phyloP scores from a whole-genome alignment of 805 yeast genomes.

The Citeromyces matritensis region DNA sequence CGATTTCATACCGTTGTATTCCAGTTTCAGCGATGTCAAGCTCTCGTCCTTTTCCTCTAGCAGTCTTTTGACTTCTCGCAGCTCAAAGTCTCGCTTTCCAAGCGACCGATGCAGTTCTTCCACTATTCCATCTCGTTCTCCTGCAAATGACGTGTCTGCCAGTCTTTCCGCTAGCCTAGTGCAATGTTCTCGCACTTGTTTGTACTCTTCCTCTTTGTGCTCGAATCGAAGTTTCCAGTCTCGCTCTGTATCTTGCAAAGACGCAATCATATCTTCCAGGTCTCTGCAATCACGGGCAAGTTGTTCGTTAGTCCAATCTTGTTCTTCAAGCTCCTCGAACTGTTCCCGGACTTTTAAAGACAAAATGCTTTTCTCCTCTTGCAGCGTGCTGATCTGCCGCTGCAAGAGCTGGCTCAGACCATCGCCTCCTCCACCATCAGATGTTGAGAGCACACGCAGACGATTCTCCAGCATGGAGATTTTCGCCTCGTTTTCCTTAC shows the following conservation, averaged over 20 bases:
- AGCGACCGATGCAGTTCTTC: not conserved
- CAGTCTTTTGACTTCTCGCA: conserved; percentile 1
- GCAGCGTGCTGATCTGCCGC: too few species aligned
- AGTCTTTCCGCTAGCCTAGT: not conserved
- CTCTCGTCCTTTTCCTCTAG: conserved; percentile 3
- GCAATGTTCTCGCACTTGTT: conserved; percentile 1
- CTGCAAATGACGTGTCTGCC: not conserved
- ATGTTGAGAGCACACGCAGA: too few species aligned
- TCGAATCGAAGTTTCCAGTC: too few species aligned
- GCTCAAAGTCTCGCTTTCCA: conserved; percentile 5
- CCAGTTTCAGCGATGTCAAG: conserved; percentile 3
- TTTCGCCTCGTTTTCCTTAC: conserved; percentile 19
- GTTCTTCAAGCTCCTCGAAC: conserved; percentile 8
- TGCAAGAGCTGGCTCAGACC: too few species aligned
- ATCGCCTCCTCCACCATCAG: too few species aligned
- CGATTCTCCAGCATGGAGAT: conserved; percentile 14
- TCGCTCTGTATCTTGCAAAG: conserved; percentile 16
- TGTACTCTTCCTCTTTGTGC: not conserved
- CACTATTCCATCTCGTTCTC: not conserved
- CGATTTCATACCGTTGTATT: conserved; percentile 3
- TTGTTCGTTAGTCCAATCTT: conserved; percentile 9
- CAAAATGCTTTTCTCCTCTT: too few species aligned
- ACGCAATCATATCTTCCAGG: conserved; percentile 11
- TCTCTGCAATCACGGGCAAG: conserved; percentile 12
- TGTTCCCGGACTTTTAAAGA: conserved; percentile 10